phyloP scores from a whole-genome alignment of 371 early-diverging fungal species.

The Rhizopus delemar region DNA sequence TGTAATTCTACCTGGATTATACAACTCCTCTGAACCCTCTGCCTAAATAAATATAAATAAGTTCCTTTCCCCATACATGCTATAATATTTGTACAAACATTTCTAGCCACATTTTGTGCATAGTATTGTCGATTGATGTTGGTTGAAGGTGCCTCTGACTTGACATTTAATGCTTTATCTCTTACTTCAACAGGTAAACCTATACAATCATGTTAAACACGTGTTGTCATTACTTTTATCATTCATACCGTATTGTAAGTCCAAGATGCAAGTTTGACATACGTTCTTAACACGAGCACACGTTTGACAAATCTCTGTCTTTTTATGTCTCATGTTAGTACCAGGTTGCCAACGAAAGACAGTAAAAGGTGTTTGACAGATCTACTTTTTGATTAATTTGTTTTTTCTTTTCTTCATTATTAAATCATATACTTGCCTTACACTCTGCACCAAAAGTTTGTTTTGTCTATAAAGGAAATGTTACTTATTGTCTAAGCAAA shows the following conservation, averaged over 20 bases:
- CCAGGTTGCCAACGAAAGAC: constrained; percentile 97
- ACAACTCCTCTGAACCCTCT: constrained; percentile 58
- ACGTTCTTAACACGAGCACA: constrained; percentile 97
- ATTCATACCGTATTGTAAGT: constrained; percentile 85
- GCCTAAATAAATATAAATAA: constrained; percentile 24
- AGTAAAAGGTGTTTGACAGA: constrained; percentile 93
- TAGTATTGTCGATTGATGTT: constrained; percentile 90
- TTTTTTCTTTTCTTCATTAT: not conserved
- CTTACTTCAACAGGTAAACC: constrained; percentile 90
- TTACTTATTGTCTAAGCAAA: not conserved
- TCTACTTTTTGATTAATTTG: constrained; percentile 32
- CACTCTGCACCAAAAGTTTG: constrained; percentile 88
- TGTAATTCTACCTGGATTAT: constrained; percentile 76
- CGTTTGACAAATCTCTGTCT: constrained; percentile 96
- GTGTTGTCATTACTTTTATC: not conserved
- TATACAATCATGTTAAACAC: constrained; percentile 22
- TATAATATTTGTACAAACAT: constrained; percentile 46
- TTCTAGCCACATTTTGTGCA: constrained; percentile 80
- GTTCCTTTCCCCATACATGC: not conserved
- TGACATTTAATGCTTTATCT: constrained; percentile 79
- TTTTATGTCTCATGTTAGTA: constrained; percentile 90
- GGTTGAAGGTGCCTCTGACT: constrained; percentile 75
- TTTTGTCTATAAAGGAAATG: constrained; percentile 60
- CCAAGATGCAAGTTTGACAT: constrained; percentile 95
- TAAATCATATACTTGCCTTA: constrained; percentile 58